phyloP scores from a whole-genome alignment of 2,329 filamentous ascomycete genomes.

The Aspergillus texensis region DNA sequence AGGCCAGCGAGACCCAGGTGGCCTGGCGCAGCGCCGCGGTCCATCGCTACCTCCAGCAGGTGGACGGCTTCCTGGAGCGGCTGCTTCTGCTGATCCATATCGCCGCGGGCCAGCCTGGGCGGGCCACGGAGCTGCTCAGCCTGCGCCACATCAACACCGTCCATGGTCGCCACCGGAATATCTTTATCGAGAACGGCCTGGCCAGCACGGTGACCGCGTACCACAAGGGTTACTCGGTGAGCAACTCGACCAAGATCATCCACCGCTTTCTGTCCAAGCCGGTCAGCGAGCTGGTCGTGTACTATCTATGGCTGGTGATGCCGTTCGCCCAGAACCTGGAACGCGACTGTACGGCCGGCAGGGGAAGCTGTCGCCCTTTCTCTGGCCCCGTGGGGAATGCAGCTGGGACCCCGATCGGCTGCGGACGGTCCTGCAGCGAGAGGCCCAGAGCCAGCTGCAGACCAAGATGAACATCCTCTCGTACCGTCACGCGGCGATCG shows the following conservation, averaged over 20 bases:
- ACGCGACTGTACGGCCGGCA: background rate
- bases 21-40: background rate
- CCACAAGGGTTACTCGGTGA: conserved; percentile 15
- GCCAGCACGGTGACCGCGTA: conserved; percentile 10
- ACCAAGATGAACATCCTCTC: conserved; percentile 9
- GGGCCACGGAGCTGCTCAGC: conserved; percentile 10
- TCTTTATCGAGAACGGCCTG: conserved; percentile 17
- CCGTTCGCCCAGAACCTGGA: background rate
- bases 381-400: conserved; percentile 4
- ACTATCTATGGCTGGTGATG: conserved; percentile 15
- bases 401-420: conserved; percentile 3
- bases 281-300: conserved; percentile 16
- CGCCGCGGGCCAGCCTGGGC: conserved; percentile 5
- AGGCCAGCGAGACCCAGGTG: background rate
- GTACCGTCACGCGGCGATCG: conserved; percentile 8
- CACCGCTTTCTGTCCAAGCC: conserved; percentile 10
- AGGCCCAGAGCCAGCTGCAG: conserved; percentile 6
- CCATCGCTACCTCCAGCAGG: background rate
- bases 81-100: conserved; percentile 3
- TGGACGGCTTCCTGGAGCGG: conserved; percentile 7
- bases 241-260: conserved; percentile 14
- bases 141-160: conserved; percentile 6
- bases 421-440: background rate
- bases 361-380: background rate
- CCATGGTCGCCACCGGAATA: background rate